Conservation (phyloP, 176 grass and related monocot genomes). For the Hyparrhenia diplandra region DNA sequence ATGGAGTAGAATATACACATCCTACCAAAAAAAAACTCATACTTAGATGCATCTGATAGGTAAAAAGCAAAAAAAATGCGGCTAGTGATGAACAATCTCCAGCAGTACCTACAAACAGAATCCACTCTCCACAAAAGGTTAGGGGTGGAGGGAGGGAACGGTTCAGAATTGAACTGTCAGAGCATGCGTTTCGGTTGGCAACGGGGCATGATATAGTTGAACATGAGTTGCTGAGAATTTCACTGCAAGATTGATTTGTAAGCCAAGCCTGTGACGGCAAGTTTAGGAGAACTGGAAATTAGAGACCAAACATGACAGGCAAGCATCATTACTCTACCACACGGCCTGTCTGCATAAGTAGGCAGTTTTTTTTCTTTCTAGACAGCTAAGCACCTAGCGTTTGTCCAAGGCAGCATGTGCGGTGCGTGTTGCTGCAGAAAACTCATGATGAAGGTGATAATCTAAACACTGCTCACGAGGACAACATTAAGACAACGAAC, state of each 20-base stretch:
- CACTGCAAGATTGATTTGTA: neutral
- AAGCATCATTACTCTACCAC: neutral
- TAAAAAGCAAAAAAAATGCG: neutral
- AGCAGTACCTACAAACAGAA: neutral
- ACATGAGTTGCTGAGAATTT: neutral
- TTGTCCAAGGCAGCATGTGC: slow-evolving; percentile 11
- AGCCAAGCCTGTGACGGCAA: neutral
- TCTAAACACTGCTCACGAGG: neutral
- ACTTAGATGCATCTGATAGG: neutral
- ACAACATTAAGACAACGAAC: neutral
- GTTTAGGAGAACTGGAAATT: neutral
- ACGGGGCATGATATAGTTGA: neutral
- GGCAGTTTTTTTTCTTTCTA: neutral
- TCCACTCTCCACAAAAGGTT: neutral
- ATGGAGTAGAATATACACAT: neutral
- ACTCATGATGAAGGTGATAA: neutral
- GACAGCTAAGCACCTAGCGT: neutral
- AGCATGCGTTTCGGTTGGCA: neutral
- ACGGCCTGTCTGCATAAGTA: neutral
- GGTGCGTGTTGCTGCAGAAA: neutral
- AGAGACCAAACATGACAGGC: neutral
- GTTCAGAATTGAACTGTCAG: neutral
- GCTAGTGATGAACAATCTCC: neutral
- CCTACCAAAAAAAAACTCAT: neutral
- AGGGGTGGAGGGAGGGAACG: neutral